A percentile compares a stretch with the other conserved stretches of the same genome.
phyloP scores from a whole-genome alignment of 352 stramenopile genomes.

The Phytophthora vignae region DNA sequence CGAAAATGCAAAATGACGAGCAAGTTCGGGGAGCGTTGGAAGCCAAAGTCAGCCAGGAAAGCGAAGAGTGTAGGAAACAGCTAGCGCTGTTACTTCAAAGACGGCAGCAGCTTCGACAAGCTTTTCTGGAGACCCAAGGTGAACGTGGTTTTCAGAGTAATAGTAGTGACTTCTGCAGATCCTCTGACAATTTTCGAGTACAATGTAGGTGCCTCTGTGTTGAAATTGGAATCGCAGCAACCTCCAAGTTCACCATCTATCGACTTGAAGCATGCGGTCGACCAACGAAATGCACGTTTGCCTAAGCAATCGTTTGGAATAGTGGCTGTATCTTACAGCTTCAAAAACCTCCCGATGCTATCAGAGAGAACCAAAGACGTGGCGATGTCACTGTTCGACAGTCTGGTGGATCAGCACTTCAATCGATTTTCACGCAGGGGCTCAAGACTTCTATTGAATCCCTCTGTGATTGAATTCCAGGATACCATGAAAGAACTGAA shows the following conservation, averaged over 20 bases:
- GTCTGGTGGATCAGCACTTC: constrained; percentile 61
- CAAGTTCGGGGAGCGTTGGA: constrained; percentile 16
- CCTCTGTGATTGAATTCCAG: constrained; percentile 86
- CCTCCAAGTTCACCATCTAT: neutral
- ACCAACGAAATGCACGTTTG: constrained; percentile 10
- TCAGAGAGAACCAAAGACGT: constrained; percentile 68
- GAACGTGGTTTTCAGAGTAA: neutral
- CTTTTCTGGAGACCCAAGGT: constrained; percentile 20
- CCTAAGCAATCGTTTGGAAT: constrained; percentile 53
- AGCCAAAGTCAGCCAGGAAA: constrained; percentile 26
- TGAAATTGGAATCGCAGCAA: neutral
- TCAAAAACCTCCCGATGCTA: constrained; percentile 61
- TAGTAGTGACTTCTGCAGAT: neutral
- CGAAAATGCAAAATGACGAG: constrained; percentile 63
- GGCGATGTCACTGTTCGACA: constrained; percentile 59
- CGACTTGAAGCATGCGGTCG: constrained; percentile 1
- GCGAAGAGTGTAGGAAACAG: constrained; percentile 59
- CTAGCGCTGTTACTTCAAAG: constrained; percentile 50
- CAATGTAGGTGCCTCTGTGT: constrained; percentile 2
- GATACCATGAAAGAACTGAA: constrained; percentile 74
- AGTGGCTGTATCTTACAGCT: constrained; percentile 60
- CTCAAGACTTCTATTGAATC: constrained; percentile 75
- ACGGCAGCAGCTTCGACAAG: constrained; percentile 43
- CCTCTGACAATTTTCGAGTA: constrained; percentile 2
- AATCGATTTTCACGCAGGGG: constrained; percentile 57